Base-by-base conservation (phyloP, 2,329 filamentous ascomycete species). In the Paecilomyces dactylethromorphus region DNA sequence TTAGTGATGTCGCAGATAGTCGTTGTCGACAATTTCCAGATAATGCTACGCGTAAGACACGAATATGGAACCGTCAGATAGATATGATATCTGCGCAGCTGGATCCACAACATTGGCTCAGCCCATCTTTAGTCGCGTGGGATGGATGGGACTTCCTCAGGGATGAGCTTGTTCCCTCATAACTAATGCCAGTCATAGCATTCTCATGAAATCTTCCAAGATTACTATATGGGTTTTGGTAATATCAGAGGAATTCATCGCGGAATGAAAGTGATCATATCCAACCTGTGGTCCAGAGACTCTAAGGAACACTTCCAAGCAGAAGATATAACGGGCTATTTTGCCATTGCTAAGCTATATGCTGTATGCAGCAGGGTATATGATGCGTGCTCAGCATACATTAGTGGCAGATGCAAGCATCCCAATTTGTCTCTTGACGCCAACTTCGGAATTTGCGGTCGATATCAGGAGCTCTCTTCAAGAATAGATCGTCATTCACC, bases 71-170 rank as follows among this genome's bases (percentile, higher is more conserved):
- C 62, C 6, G 56, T 62, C 21, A 57, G 59, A 18, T 68, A 64
- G 1, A 56, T 57, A 3, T 2, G 59, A 51, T 52, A 60, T 66
- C 33, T 62, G 64, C 68, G 2, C 68, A 69, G 26, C 60, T 74
- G 31, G 68, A 73, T 35, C 67, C 70, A 8, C 69, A 73, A 53
- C 69, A 71, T 50, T 73, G 71, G 71, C 58, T 74, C n/a, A 64
- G 61, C 15, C 66, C 71, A 12, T 62, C 66, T 6, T 68, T 68
- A 12, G 60, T 71, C 15, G 65, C 67, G 12, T 72, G 70, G 69
- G 67, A 70, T 22, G 53, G 39, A n/a, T 58, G 57, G 39, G 29
- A 55, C 35, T 50, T 58, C 11, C 56, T 55, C 11, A 11, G 3
- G 24, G 50, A 29, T 24, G 22, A 26, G 3, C 50, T 29, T 61